A percentile compares a stretch with the other conserved stretches of the same genome.
These are phyloP conservation scores for Solanum habrochaites DNA, from an alignment of 257 asterid species.

Conservation along the genomic window DNA sequence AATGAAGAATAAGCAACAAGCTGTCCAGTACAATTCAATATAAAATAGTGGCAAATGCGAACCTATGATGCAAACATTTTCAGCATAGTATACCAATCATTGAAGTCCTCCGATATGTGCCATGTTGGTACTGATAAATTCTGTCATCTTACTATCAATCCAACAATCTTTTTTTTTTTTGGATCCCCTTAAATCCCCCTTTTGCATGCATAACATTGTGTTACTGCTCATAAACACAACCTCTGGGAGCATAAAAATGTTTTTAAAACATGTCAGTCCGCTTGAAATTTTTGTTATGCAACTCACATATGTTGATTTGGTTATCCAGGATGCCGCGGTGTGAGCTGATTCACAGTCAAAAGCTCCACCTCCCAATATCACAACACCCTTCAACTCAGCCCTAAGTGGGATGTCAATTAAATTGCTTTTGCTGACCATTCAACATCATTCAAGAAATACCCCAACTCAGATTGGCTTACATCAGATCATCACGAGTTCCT, in stretches of 20 bases:
- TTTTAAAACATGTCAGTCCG: neutral
- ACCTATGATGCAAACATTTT: neutral
- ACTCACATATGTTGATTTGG: neutral
- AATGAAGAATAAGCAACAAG: neutral
- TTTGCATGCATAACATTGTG: neutral
- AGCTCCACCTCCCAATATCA: neutral
- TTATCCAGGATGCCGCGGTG: neutral
- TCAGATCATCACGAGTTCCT: neutral
- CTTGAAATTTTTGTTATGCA: neutral
- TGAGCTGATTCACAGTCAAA: neutral
- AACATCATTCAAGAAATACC: neutral
- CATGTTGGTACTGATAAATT: neutral
- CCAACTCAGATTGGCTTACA: neutral
- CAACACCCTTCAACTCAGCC: neutral
- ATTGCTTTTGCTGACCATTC: neutral
- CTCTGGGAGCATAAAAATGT: neutral
- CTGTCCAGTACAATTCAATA: neutral
- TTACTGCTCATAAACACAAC: neutral
- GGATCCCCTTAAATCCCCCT: neutral
- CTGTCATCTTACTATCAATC: neutral
- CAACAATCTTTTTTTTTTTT: neutral
- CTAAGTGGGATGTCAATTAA: neutral
- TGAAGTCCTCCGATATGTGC: neutral
- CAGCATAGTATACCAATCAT: neutral
- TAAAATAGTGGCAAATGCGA: neutral